These are phyloP conservation scores for Logfia minima DNA, from an alignment of 129 eudicot genomes.

Conservation along the genomic window DNA sequence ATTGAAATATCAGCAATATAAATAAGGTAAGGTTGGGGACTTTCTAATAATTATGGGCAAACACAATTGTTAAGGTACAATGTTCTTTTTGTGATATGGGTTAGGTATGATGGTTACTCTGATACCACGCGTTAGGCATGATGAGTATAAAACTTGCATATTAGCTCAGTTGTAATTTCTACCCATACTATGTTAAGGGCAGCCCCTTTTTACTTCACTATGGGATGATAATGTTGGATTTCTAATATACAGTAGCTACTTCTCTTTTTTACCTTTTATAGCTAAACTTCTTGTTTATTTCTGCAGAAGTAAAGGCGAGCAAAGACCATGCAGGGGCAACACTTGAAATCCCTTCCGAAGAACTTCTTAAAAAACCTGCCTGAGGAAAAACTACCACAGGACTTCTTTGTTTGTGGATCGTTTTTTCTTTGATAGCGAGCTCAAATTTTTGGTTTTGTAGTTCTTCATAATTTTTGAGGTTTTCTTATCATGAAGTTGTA, in stretches of 20 bases:
- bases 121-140: constrained; percentile 1
- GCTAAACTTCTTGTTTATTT: constrained; percentile 9
- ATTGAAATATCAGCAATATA: neutral
- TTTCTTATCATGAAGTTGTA: constrained; percentile 23
- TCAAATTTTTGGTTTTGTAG: constrained; percentile 7
- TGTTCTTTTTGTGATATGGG: constrained; percentile 18
- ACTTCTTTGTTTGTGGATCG: constrained; percentile 15
- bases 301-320: constrained; percentile 74
- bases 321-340: constrained; percentile 85
- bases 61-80: neutral
- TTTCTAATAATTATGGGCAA: neutral
- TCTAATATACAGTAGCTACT: neutral
- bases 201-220: neutral
- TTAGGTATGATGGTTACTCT: constrained; percentile 4
- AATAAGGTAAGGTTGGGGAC: neutral
- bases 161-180: neutral
- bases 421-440: neutral
- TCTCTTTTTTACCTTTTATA: neutral
- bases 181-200: neutral
- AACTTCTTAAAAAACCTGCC: constrained; percentile 54
- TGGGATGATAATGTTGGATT: neutral
- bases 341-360: constrained; percentile 87
- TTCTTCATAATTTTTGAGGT: constrained; percentile 33
- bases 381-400: constrained; percentile 24
- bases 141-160: neutral